phyloP scores from a whole-genome alignment of 2,329 filamentous ascomycete species.

The Pseudopithomyces chartarum region DNA sequence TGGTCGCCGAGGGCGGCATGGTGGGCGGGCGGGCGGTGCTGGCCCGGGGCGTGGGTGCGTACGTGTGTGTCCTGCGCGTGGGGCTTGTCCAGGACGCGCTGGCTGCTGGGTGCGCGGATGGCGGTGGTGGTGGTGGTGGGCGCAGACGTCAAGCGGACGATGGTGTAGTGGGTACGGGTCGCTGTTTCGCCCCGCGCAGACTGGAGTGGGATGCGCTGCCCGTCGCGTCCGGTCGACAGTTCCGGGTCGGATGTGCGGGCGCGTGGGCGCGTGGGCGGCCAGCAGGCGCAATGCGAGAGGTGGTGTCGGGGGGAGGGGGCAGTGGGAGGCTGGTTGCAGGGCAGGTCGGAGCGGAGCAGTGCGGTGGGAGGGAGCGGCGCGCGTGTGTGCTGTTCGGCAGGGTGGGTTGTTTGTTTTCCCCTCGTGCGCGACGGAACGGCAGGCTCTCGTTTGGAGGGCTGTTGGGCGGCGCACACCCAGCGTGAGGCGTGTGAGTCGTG shows the following conservation, averaged over 20 bases:
- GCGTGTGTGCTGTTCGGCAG: constrained; percentile 2
- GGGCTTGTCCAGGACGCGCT: too few species aligned
- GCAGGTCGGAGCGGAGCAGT: not conserved
- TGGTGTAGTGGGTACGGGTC: not conserved
- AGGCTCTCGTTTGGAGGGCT: constrained; percentile 2
- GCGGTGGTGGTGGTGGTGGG: not conserved
- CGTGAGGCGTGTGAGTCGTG: not conserved
- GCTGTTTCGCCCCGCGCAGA: constrained; percentile 11
- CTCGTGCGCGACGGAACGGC: constrained; percentile 13
- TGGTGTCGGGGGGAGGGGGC: not conserved
- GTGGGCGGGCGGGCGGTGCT: constrained; percentile 19
- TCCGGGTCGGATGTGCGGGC: not conserved
- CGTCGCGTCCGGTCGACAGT: not conserved
- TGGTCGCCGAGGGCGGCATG: constrained; percentile 37
- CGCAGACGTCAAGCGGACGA: not conserved
- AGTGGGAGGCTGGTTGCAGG: not conserved
- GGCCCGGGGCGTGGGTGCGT: not conserved
- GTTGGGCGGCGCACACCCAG: not conserved
- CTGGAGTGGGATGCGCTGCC: constrained; percentile 13
- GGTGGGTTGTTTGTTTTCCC: constrained; percentile 17
- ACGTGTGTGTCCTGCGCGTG: not conserved
- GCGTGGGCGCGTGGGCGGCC: not conserved
- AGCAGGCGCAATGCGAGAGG: not conserved
- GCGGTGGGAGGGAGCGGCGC: constrained; percentile 5
- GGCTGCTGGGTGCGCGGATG: not conserved